Evolutionary conservation across 805 yeast species (phyloP).

Genomic region (Soucietia sequanensis): DNA sequence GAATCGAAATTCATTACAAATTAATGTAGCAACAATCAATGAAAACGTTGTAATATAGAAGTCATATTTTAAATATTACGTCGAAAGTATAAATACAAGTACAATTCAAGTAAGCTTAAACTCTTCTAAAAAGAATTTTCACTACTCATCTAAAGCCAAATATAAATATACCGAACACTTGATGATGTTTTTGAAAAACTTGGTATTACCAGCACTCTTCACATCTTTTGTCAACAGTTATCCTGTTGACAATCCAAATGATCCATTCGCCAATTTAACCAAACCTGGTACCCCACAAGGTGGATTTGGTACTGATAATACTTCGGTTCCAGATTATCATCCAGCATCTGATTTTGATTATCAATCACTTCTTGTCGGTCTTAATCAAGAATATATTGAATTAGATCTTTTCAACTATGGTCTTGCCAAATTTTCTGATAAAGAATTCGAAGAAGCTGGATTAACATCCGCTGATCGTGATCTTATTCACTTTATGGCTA

Average conservation of each 20-base stretch:
- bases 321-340: background rate
- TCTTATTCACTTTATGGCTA: constrained; percentile 2
- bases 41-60: too few species aligned
- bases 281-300: background rate
- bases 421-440: constrained; percentile 1
- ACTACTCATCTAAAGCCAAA: too few species aligned
- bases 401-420: constrained; percentile 2
- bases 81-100: too few species aligned
- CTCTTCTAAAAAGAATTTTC: too few species aligned
- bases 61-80: too few species aligned
- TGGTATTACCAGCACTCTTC: too few species aligned
- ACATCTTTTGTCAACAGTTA: too few species aligned
- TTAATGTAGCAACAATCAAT: too few species aligned
- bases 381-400: constrained; percentile 2
- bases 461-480: constrained; percentile 2
- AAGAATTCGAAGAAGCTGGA: constrained; percentile 3
- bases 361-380: constrained; percentile 1
- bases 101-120: too few species aligned
- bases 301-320: constrained; percentile 1
- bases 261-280: constrained; percentile 1
- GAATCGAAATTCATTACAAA: too few species aligned
- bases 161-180: too few species aligned
- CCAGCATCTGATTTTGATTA: constrained; percentile 2
- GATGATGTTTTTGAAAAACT: too few species aligned
- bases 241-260: constrained; percentile 2